Evolutionary conservation across 2,329 filamentous ascomycete genomes (phyloP).

Genomic region (Pseudocercospora fijiensis): DNA sequence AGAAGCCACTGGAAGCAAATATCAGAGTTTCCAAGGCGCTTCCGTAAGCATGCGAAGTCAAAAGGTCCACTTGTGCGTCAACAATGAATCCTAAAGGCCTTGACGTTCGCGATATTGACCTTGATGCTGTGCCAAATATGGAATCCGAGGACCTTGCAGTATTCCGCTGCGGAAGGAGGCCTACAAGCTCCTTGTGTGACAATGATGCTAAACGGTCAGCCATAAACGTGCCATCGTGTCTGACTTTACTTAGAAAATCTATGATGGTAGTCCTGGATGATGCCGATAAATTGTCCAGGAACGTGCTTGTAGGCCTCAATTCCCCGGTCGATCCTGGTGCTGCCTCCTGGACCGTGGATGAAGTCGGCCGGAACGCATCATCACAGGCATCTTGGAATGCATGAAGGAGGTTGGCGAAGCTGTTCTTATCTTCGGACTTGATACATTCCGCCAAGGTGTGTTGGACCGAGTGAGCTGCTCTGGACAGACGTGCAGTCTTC

Average conservation of each 20-base stretch:
- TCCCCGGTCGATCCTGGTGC: constrained; percentile 67
- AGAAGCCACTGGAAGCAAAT: constrained; percentile 46
- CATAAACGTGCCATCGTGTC: constrained; percentile 84
- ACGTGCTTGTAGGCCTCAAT: constrained; percentile 43
- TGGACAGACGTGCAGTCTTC: constrained; percentile 69
- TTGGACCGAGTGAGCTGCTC: constrained; percentile 72
- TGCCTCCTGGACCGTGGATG: constrained; percentile 46
- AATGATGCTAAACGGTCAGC: constrained; percentile 77
- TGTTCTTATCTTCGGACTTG: constrained; percentile 73
- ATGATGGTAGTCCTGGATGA: constrained; percentile 74
- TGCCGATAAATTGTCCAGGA: constrained; percentile 68
- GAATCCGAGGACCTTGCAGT: constrained; percentile 79
- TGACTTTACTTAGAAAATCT: constrained; percentile 75
- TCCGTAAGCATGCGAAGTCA: constrained; percentile 27
- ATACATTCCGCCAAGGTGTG: constrained; percentile 76
- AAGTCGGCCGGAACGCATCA: constrained; percentile 67
- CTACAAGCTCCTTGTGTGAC: constrained; percentile 71
- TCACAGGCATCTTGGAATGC: constrained; percentile 72
- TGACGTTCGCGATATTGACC: constrained; percentile 47
- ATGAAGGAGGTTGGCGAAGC: constrained; percentile 71
- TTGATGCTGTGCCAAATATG: constrained; percentile 61
- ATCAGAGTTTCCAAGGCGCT: constrained; percentile 35
- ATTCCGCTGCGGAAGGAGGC: constrained; percentile 75
- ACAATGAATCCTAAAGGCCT: constrained; percentile 32
- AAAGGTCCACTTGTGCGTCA: constrained; percentile 31